Evolutionary conservation across 2,329 filamentous ascomycete genomes (phyloP), one percentile per base, ranked within the genome.

Genomic region (Ascomycota sp.): DNA sequence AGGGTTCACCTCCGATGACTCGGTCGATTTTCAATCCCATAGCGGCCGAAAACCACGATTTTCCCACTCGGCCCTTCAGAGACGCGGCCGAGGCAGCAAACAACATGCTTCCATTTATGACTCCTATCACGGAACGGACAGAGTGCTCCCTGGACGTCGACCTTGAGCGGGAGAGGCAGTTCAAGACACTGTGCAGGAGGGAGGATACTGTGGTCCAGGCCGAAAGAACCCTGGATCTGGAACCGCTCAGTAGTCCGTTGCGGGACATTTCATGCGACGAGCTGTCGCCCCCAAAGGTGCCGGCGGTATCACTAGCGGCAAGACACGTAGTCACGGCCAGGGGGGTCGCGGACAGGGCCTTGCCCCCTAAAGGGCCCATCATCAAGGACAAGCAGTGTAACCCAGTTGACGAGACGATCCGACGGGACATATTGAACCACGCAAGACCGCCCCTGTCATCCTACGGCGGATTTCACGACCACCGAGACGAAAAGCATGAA

Each of bases 31-130:
- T 80, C 43, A 64, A 89, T 12, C 80, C 81, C 1, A 63, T 86
- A 23, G 77, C 78, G 1, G 83, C 83, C 0, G 81, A 92, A 45
- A 81, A 91, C 49, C 92, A 83, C 48, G 72, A 85, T 40, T 70
- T 80, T 27, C 76, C 81, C 12, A 76, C 67, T 33, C 67, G 75
- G 28, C 78, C 80, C 34, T 93, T 77, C 61, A 74, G 83, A 45
- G 79, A 93, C 51, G 70, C 81, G 45, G 66, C 58, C 23, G 67
- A 83, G 48, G 64, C 75, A 50, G 82, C 83, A 35, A 91, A 94
- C 44, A 93, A 85, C 52, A 75, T 85, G 32, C 61, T 95, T 8
- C 89, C 86, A 3, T 98, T 95, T 50, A 95, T 98, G 89, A 98
- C 89, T 0, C 89, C 89, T 2, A 98, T 98, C 39, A 86, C 89